Evolutionary conservation across 2,329 filamentous ascomycete species (phyloP).

Genomic region (Pyrenochaeta sp.): DNA sequence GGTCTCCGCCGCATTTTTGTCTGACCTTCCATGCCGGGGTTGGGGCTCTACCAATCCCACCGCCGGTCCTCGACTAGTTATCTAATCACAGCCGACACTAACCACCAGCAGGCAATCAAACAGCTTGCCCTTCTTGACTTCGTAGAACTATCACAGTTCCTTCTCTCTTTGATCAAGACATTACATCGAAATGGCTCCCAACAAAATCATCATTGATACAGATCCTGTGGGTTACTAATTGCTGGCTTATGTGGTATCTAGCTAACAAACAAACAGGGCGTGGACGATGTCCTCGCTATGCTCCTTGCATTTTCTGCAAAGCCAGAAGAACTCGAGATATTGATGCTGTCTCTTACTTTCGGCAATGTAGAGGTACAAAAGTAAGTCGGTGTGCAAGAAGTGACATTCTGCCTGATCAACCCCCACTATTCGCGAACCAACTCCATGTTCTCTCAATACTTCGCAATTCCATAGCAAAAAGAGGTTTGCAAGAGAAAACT

Average conservation of each 20-base stretch:
- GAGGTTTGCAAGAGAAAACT: too few species aligned
- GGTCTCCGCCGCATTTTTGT: slow-evolving; percentile 19
- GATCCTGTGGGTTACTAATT: slow-evolving; percentile 79
- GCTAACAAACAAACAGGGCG: slow-evolving; percentile 61
- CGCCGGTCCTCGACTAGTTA: slow-evolving; percentile 21
- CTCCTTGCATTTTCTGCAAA: slow-evolving; percentile 83
- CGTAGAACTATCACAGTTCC: slow-evolving; percentile 6
- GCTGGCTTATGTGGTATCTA: too few species aligned
- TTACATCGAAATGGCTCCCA: slow-evolving; percentile 56
- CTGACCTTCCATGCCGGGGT: slow-evolving; percentile 26
- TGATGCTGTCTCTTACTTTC: slow-evolving; percentile 88
- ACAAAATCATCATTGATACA: slow-evolving; percentile 90
- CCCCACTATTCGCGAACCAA: too few species aligned
- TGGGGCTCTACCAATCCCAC: too few species aligned
- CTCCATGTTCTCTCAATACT: too few species aligned
- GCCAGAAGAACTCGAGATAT: slow-evolving; percentile 83
- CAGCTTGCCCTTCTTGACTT: too few species aligned
- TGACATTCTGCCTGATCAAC: too few species aligned
- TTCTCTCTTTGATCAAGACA: slow-evolving; percentile 13
- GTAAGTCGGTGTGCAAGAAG: slow-evolving; percentile 61
- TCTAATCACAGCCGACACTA: slow-evolving; percentile 29
- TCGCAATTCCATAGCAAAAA: too few species aligned
- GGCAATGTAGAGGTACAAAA: slow-evolving; percentile 90
- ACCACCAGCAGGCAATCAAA: slow-evolving; percentile 6
- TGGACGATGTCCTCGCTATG: slow-evolving; percentile 90